These are phyloP conservation scores for Thelonectria rubi DNA, from an alignment of 2,329 filamentous ascomycete species.

Conservation along the genomic window DNA sequence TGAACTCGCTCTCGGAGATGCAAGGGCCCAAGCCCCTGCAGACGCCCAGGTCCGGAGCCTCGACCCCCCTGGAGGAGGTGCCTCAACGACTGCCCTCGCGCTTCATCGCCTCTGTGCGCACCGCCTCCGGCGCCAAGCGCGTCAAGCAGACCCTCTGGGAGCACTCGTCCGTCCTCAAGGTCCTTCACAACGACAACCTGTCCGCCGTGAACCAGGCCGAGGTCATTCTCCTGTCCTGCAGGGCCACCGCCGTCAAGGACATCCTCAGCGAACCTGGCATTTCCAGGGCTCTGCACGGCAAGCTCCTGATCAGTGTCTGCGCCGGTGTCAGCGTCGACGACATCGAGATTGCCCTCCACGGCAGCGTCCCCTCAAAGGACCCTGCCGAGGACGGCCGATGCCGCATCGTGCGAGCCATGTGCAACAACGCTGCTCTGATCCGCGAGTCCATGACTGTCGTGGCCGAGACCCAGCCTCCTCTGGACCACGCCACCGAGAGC, in stretches of 20 bases:
- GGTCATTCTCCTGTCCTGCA: constrained; percentile 81
- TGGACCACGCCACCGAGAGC: constrained; percentile 60
- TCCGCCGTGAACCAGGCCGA: constrained; percentile 73
- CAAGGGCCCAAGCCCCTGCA: constrained; percentile 57
- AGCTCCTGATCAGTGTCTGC: constrained; percentile 83
- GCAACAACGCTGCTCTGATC: constrained; percentile 83
- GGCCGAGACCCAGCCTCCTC: constrained; percentile 66
- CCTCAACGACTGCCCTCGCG: constrained; percentile 71
- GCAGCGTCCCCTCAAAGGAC: constrained; percentile 58
- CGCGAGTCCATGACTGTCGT: constrained; percentile 86
- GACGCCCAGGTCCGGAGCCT: constrained; percentile 52
- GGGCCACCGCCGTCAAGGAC: constrained; percentile 76
- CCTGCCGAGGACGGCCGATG: constrained; percentile 60
- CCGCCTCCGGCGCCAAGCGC: constrained; percentile 72
- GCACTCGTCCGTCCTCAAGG: constrained; percentile 69
- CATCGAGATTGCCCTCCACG: constrained; percentile 72
- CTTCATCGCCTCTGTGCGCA: constrained; percentile 84
- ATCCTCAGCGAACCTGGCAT: constrained; percentile 76
- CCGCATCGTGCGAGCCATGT: constrained; percentile 80
- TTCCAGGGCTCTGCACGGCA: constrained; percentile 76
- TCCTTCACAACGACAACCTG: constrained; percentile 78
- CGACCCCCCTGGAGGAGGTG: constrained; percentile 57
- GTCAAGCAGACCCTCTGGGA: constrained; percentile 72
- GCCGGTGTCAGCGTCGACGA: constrained; percentile 78
- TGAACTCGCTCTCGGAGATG: constrained; percentile 71